phyloP scores from a whole-genome alignment of 306 rosid genomes.

The Spatholobus suberectus region DNA sequence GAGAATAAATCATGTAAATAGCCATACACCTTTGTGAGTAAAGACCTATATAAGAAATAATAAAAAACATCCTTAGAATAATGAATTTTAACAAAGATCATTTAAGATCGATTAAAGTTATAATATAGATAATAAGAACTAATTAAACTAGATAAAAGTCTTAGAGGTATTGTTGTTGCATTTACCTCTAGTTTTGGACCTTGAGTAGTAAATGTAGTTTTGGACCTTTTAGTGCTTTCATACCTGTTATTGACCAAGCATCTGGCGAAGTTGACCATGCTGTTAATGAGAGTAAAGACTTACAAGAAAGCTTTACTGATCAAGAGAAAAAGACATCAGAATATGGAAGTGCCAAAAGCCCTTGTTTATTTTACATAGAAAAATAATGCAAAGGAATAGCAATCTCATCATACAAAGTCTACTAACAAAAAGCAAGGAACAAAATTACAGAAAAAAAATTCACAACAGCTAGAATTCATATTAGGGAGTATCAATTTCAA shows the following conservation, averaged over 20 bases:
- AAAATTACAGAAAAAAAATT: background rate
- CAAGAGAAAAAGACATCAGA: constrained; percentile 82
- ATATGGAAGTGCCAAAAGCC: constrained; percentile 74
- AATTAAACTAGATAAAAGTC: no score
- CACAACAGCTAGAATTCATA: constrained; percentile 1
- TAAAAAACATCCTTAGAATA: no score
- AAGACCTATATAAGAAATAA: no score
- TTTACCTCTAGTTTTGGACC: no score
- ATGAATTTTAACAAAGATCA: no score
- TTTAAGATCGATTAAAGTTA: no score
- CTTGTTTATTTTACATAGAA: no score
- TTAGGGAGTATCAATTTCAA: background rate
- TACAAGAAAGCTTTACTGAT: constrained; percentile 59
- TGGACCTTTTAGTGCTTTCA: constrained; percentile 51
- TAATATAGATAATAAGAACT: no score
- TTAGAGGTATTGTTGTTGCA: no score
- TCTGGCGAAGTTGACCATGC: no score
- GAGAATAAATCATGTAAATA: no score
- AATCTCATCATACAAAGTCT: constrained; percentile 6
- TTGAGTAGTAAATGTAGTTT: constrained; percentile 62
- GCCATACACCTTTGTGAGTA: no score
- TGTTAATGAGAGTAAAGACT: constrained; percentile 60
- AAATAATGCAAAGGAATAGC: constrained; percentile 3
- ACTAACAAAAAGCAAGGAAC: background rate
- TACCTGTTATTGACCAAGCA: constrained; percentile 53